Evolutionary conservation across 257 asterid genomes (phyloP).

Genomic region (Scutellaria barbata): DNA sequence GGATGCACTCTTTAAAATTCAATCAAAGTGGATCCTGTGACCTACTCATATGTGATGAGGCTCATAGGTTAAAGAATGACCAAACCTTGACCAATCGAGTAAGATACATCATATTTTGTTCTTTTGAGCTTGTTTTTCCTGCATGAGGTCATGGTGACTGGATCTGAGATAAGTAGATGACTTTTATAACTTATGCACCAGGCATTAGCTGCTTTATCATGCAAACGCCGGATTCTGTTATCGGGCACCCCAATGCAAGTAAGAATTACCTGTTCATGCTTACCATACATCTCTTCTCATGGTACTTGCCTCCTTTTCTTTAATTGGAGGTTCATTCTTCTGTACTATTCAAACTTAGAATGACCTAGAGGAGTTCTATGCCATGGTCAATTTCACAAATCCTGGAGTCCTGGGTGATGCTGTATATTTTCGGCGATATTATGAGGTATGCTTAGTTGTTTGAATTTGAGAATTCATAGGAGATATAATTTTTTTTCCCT

Average conservation of each 20-base stretch:
- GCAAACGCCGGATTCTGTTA: conserved; percentile 85
- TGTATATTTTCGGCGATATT: conserved; percentile 83
- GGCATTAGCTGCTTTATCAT: conserved; percentile 91
- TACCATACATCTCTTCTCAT: conserved; percentile 16
- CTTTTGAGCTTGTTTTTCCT: conserved; percentile 28
- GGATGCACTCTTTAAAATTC: conserved; percentile 89
- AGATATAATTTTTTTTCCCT: conserved; percentile 21
- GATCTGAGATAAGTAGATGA: conserved; percentile 29
- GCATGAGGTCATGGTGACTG: conserved; percentile 28
- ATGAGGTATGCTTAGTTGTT: conserved; percentile 67
- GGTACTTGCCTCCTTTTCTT: conserved; percentile 23
- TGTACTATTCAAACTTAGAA: conserved; percentile 56
- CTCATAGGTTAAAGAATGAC: conserved; percentile 95
- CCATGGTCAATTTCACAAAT: conserved; percentile 97
- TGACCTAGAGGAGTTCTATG: conserved; percentile 97
- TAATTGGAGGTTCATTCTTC: conserved; percentile 18
- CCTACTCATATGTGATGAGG: conserved; percentile 97
- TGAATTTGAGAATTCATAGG: conserved; percentile 26
- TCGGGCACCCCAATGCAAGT: conserved; percentile 99
- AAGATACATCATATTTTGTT: conserved; percentile 41
- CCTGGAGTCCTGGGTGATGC: conserved; percentile 96
- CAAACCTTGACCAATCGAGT: conserved; percentile 98
- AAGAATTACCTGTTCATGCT: conserved; percentile 42
- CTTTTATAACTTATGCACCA: conserved; percentile 49
- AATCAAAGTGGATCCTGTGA: conserved; percentile 80